Base-by-base conservation (phyloP, 164 flowering plant genomes). In the Cinnamomum chago region DNA sequence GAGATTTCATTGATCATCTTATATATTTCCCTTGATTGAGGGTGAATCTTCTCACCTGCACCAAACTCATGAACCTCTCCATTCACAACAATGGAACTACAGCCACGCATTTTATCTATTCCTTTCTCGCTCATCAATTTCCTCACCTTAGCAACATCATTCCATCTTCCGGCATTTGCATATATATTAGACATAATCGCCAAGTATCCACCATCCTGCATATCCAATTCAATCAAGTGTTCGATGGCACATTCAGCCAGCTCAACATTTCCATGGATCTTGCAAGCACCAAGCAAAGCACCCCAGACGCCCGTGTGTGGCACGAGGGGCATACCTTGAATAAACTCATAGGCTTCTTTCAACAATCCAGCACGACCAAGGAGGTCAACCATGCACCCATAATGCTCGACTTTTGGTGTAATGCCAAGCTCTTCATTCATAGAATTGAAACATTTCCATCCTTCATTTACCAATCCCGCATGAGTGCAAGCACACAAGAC, bases 151-250 rank as follows among this genome's bases (percentile, higher is more conserved):
- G 75, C 58, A 62, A 77, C 82, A 70, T 79, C 82, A 66, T 77
- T 76, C 85, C 85, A 81, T 76, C 79, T 81, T 17, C 82, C 68
- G 2, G 82, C 83, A 79, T 76, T 79, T 15, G 83, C 83, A 70
- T 83, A 81, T 35, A 83, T 81, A 71, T 83, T 81, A 24, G 83
- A 83, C 83, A 83, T 74, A 20, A 83, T 77, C 25, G 82, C 75
- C 17, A 77, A 72, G 68, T 79, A 77, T 27, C 82, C 85, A 52
- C 83, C 82, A 75, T 83, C 80, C 58, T 75, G 66, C 24, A 27
- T 66, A 35, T 79, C 83, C 33, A 83, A 79, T 62, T 79, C 77
- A 50, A 81, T 73, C 76, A 83, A 75, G 30, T 81, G 73, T n/a
- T 77, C 58, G 66, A 77, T 71, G 1, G 83, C 85, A n/a, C 5